A percentile compares a stretch with the other conserved stretches of the same genome.
Conservation (phyloP, 768 basidiomycete genomes). For the Daedalea quercina region DNA sequence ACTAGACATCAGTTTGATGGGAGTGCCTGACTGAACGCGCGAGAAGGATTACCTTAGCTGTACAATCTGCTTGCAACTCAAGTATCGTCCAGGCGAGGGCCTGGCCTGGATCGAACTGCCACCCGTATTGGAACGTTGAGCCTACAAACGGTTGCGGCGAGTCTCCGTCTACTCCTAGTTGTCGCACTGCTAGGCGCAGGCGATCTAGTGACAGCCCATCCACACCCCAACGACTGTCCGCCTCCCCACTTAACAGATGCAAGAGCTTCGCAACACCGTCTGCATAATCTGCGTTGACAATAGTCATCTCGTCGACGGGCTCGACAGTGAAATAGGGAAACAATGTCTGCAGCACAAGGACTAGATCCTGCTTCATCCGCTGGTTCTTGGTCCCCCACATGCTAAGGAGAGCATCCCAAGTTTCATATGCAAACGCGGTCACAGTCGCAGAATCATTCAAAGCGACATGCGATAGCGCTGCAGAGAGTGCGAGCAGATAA, state of each 20-base stretch:
- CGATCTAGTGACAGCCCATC: slow-evolving; percentile 60
- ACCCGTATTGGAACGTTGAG: slow-evolving; percentile 65
- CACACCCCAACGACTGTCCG: slow-evolving; percentile 56
- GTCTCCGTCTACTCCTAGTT: slow-evolving; percentile 11
- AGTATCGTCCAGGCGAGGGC: slow-evolving; percentile 75
- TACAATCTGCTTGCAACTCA: slow-evolving; percentile 76
- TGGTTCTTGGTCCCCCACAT: slow-evolving; percentile 81
- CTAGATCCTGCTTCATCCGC: slow-evolving; percentile 68
- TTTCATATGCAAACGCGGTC: slow-evolving; percentile 47
- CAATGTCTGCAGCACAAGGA: slow-evolving; percentile 64
- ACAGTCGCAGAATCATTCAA: slow-evolving; percentile 64
- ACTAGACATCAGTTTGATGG: slow-evolving; percentile 29
- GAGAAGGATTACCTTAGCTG: slow-evolving; percentile 45
- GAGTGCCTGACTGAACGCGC: not conserved
- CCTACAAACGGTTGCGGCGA: slow-evolving; percentile 44
- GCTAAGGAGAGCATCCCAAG: slow-evolving; percentile 59
- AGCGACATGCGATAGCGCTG: slow-evolving; percentile 67
- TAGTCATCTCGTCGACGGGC: slow-evolving; percentile 6
- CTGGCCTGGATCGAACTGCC: slow-evolving; percentile 61
- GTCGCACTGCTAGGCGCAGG: slow-evolving; percentile 47
- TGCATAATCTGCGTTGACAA: slow-evolving; percentile 33
- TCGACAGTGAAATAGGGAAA: slow-evolving; percentile 46
- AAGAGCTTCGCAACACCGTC: slow-evolving; percentile 48
- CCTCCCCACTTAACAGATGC: slow-evolving; percentile 53
- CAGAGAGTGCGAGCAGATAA: slow-evolving; percentile 61